These are phyloP conservation scores for Penicillium sp. DNA, from an alignment of 2,329 filamentous ascomycete genomes.

Conservation along the genomic window DNA sequence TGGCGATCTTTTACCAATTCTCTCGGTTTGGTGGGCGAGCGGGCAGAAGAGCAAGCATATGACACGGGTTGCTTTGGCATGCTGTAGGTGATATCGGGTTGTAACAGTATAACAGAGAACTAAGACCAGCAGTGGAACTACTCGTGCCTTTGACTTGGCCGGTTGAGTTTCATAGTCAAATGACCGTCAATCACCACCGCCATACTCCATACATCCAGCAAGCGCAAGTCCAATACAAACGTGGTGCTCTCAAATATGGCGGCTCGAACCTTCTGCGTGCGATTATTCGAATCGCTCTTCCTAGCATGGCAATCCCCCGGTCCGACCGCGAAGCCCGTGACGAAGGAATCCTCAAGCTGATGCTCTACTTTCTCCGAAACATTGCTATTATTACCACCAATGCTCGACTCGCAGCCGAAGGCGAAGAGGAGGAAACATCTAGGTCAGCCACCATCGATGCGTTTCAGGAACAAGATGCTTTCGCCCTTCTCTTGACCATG, in stretches of 20 bases:
- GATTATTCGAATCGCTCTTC: conserved; percentile 72
- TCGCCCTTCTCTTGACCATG: conserved; percentile 75
- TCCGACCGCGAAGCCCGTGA: conserved; percentile 72
- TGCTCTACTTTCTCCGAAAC: conserved; percentile 85
- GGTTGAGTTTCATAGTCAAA: conserved; percentile 70
- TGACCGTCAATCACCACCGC: conserved; percentile 87
- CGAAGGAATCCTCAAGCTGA: conserved; percentile 84
- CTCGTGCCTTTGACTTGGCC: conserved; percentile 94
- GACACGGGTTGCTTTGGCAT: conserved; percentile 73
- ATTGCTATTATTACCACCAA: conserved; percentile 76
- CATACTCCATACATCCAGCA: conserved; percentile 86
- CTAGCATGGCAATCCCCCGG: conserved; percentile 73
- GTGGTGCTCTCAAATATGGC: conserved; percentile 77
- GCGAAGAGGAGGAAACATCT: conserved; percentile 84
- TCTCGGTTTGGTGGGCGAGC: conserved; percentile 72
- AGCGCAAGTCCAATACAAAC: conserved; percentile 84
- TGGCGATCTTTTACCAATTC: conserved; percentile 82
- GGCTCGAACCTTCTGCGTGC: conserved; percentile 71
- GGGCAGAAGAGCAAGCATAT: conserved; percentile 67
- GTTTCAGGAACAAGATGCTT: conserved; percentile 85
- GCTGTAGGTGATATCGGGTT: conserved; percentile 45
- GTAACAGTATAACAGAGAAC: not conserved
- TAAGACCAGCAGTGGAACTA: conserved; percentile 60
- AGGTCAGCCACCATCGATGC: conserved; percentile 81
- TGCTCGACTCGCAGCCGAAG: conserved; percentile 66